A percentile compares a stretch with the other conserved stretches of the same genome.
These are phyloP conservation scores for Aspergillus viridinutans DNA, from an alignment of 2,329 filamentous ascomycete species.

Conservation along the genomic window DNA sequence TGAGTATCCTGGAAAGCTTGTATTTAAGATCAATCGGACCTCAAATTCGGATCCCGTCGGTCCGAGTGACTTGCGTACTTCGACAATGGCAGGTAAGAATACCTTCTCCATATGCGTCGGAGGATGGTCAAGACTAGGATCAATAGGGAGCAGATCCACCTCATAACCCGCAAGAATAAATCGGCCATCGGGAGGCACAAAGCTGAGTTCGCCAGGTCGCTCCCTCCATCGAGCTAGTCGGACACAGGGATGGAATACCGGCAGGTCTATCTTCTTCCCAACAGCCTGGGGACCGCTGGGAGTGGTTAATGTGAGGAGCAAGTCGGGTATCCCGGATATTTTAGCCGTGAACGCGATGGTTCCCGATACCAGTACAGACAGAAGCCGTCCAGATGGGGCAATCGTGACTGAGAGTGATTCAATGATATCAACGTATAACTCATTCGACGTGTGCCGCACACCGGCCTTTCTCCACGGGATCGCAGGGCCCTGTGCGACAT, in stretches of 20 bases:
- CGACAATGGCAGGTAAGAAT: slow-evolving; percentile 75
- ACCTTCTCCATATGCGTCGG: slow-evolving; percentile 58
- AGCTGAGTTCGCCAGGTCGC: slow-evolving; percentile 84
- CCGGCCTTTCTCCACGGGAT: slow-evolving; percentile 90
- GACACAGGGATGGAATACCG: slow-evolving; percentile 95
- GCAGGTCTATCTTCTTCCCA: slow-evolving; percentile 71
- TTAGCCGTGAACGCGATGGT: slow-evolving; percentile 94
- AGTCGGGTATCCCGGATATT: slow-evolving; percentile 88
- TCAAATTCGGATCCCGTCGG: slow-evolving; percentile 78
- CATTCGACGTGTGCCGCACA: slow-evolving; percentile 92
- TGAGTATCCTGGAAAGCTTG: slow-evolving; percentile 54
- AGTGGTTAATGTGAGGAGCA: slow-evolving; percentile 74
- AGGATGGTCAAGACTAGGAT: slow-evolving; percentile 53
- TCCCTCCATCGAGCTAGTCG: slow-evolving; percentile 86
- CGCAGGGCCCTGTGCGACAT: slow-evolving; percentile 42
- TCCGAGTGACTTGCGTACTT: slow-evolving; percentile 77
- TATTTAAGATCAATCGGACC: slow-evolving; percentile 69
- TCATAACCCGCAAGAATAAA: slow-evolving; percentile 95
- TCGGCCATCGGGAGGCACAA: slow-evolving; percentile 88
- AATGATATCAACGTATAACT: slow-evolving; percentile 92
- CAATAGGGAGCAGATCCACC: slow-evolving; percentile 77
- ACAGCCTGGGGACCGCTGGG: slow-evolving; percentile 78
- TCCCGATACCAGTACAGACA: slow-evolving; percentile 83
- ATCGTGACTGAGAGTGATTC: slow-evolving; percentile 85
- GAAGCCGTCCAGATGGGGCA: slow-evolving; percentile 80